Evolutionary conservation across 345 rosid genomes (phyloP), one percentile per base, ranked within the genome.

Genomic region (Passiflora organensis): DNA sequence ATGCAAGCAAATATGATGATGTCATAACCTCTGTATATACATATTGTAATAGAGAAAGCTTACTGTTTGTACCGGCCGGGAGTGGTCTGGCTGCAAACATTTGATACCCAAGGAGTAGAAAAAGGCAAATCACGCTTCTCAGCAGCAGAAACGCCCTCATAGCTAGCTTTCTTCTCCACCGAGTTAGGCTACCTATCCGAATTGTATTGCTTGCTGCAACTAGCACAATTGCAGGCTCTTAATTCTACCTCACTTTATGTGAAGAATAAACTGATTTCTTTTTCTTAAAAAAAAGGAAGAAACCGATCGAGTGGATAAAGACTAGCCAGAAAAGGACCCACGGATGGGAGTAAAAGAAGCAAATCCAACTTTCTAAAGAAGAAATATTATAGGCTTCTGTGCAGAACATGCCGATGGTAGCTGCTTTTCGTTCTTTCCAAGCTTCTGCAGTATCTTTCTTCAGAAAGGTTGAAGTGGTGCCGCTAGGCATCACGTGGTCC

Each of bases 401-500:
- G 74, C 78, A 55, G 6, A 56, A 51, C 67, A 74, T 56, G 74
- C 51, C 36, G n/a, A n/a, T n/a, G n/a, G 6, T 51, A 38, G 52
- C 16, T 39, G 53, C 72, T 64, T 72, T 74, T 67, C 63, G 66
- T 77, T 72, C 67, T 66, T 69, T 72, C 63, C 52, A 52, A 36
- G 65, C 43, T 61, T 69, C 62, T 43, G 46, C 49, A 61, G 64
- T 21, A 43, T 16, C 24, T 20, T 62, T 28, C 34, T 32, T 57
- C 49, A 48, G 43, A 65, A 50, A 66, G 49, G 20, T 38, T 53
- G 61, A 48, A 20, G 44, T 43, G 23, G 44, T 39, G 65, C 28
- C 5, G 18, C 41, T 16, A 47, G 57, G 50, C 47, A 13, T 41
- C 68, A 54, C 39, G 47, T 6, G 48, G 70, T 53, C 48, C 58